A percentile compares a stretch with the other conserved stretches of the same genome.
These are phyloP conservation scores for Cunninghamia lanceolata DNA, from an alignment of 75 land plant genomes.

Conservation along the genomic window DNA sequence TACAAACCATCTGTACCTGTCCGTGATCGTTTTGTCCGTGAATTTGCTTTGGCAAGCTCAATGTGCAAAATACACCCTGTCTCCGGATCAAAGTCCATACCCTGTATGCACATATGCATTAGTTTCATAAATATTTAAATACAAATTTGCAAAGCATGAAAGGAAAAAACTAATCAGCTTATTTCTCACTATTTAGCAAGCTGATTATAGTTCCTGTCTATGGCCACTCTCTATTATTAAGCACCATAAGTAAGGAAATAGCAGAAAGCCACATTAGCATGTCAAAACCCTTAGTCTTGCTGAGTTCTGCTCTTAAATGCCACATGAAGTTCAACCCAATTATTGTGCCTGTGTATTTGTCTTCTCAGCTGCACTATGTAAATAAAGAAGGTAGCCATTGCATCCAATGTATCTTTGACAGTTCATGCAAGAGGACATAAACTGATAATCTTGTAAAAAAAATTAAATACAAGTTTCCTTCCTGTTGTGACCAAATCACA, in stretches of 20 bases:
- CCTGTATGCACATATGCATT: slow-evolving; percentile 31
- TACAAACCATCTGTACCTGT: slow-evolving; percentile 40
- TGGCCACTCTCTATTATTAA: not conserved
- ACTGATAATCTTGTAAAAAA: too few species aligned
- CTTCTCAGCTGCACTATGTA: not conserved
- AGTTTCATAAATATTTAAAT: not conserved
- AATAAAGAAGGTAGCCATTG: not conserved
- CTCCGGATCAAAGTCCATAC: slow-evolving; percentile 84
- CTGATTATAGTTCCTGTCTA: not conserved
- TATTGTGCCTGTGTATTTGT: not conserved
- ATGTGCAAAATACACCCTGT: slow-evolving; percentile 65
- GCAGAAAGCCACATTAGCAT: not conserved
- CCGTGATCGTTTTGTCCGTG: slow-evolving; percentile 75
- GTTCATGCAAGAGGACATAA: not conserved
- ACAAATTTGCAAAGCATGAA: too few species aligned
- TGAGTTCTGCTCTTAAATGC: not conserved
- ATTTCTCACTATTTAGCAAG: not conserved
- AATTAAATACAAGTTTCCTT: not conserved
- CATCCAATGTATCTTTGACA: not conserved
- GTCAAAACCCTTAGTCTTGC: not conserved
- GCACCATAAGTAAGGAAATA: not conserved
- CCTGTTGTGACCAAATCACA: too few species aligned
- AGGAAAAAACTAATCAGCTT: not conserved
- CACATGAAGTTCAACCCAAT: not conserved
- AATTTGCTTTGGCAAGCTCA: slow-evolving; percentile 87